phyloP scores from a whole-genome alignment of 495 filamentous ascomycete genomes.

The Aspergillus leporis region DNA sequence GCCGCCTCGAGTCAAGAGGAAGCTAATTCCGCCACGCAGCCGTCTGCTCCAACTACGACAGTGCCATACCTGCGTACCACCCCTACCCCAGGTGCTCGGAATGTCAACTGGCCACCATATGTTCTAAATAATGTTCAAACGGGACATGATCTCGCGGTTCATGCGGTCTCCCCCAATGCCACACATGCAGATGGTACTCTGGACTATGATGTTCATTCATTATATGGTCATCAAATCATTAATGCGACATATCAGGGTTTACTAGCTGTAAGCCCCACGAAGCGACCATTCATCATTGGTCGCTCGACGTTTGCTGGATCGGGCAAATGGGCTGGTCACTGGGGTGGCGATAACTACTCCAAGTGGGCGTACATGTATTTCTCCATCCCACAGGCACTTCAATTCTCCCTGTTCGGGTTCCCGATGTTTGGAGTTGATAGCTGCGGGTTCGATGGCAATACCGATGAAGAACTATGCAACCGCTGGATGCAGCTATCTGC shows the following conservation, averaged over 20 bases:
- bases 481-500: slow-evolving; percentile 86
- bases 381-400: slow-evolving; percentile 77
- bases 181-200: slow-evolving; percentile 70
- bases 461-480: slow-evolving; percentile 72
- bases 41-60: slow-evolving; percentile 40
- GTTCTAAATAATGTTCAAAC: slow-evolving; percentile 71
- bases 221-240: slow-evolving; percentile 73
- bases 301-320: slow-evolving; percentile 79
- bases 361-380: slow-evolving; percentile 71
- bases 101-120: slow-evolving; percentile 80
- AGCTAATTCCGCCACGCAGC: no score
- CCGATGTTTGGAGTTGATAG: slow-evolving; percentile 87
- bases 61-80: slow-evolving; percentile 59
- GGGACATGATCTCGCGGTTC: slow-evolving; percentile 67
- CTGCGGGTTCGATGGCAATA: slow-evolving; percentile 76
- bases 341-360: slow-evolving; percentile 81
- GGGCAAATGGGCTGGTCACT: slow-evolving; percentile 80
- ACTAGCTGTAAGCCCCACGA: slow-evolving; percentile 57
- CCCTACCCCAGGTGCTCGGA: slow-evolving; percentile 66
- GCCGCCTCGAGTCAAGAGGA: slow-evolving; percentile 52
- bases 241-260: slow-evolving; percentile 81
- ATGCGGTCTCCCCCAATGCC: slow-evolving; percentile 76
- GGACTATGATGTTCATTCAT: slow-evolving; percentile 81
- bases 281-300: slow-evolving; percentile 84
- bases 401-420: slow-evolving; percentile 81